Base-by-base conservation (phyloP, 257 asterid species). In the Rubia yunnanensis region DNA sequence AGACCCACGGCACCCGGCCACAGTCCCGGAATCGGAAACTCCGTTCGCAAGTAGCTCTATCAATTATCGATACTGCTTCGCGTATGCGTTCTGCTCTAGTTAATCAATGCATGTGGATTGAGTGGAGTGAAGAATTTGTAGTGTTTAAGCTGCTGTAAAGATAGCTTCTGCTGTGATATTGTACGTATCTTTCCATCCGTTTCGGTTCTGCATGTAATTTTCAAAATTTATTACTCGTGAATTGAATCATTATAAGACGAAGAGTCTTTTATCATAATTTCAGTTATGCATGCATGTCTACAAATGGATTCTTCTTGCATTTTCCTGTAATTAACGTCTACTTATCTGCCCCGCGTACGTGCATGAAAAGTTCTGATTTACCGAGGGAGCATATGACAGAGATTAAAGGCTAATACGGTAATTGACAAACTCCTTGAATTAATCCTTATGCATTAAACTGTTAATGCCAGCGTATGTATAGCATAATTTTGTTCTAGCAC, bases 1-100 rank as follows among this genome's bases (percentile, higher is more conserved):
- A 71, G 89, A 11, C 94, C 89, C 14, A 86, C 88, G 0, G 57
- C 75, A 44, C 94, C 89, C 2, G 94, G 89, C 27, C 87, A 66
- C 68, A 83, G 94, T 72, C 94, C 88, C 5, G 89, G 88, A 32
- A 83, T 83, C 50, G 89, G 94, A 6, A 83, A 86, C 71, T 69
- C 73, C 56, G 48, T 67, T 10, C 66, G 56, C 52, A 68, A 68
- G 60, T 76, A 57, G 72, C 20, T 14, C 6, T 32, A 2, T 3
- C 6, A 2, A 32, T 32, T 32, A 32, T 32, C 6, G 5, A 3
- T 15, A n/a, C n/a, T n/a, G n/a, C n/a, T n/a, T n/a, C n/a, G n/a
- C 7, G 7, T 14, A 41, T 13, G 4, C n/a, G n/a, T n/a, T n/a
- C n/a, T 41, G 50, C 36, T 13, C 8, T 44, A 0, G 20, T 44